Conservation (phyloP, 495 filamentous ascomycete genomes). For the Hypoxylon lienhwacheense region DNA sequence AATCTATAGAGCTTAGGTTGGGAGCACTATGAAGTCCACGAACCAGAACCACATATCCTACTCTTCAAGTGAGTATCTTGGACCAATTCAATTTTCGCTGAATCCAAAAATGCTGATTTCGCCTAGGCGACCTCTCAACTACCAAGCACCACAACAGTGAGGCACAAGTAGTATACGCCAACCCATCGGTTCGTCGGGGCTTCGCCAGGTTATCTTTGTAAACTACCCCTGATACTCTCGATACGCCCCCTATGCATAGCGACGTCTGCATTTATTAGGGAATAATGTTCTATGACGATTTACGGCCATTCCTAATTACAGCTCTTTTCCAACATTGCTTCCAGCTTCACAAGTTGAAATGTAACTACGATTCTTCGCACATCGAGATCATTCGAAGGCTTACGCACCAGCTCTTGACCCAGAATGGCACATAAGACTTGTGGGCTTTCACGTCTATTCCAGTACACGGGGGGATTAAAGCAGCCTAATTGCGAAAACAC, state of each 20-base stretch:
- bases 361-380: slow-evolving; percentile 4
- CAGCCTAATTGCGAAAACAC: slow-evolving; percentile 1
- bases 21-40: slow-evolving; percentile 99
- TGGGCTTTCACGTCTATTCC: slow-evolving; percentile 20
- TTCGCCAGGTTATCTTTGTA: slow-evolving; percentile 25
- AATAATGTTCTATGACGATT: slow-evolving; percentile 39
- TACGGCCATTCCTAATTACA: slow-evolving; percentile 27
- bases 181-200: slow-evolving; percentile 5
- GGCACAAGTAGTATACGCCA: slow-evolving; percentile 10
- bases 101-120: neutral
- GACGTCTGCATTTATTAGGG: slow-evolving; percentile 44
- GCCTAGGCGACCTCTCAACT: slow-evolving; percentile 79
- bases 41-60: slow-evolving; percentile 96
- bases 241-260: slow-evolving; percentile 50
- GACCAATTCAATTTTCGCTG: neutral
- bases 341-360: slow-evolving; percentile 7
- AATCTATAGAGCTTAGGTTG: slow-evolving; percentile 81
- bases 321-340: slow-evolving; percentile 21
- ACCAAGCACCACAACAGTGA: slow-evolving; percentile 65
- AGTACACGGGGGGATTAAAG: slow-evolving; percentile 3
- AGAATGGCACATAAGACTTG: slow-evolving; percentile 18
- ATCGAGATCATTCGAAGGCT: neutral
- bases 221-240: slow-evolving; percentile 34
- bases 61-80: slow-evolving; percentile 85
- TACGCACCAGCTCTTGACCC: slow-evolving; percentile 15